phyloP scores from a whole-genome alignment of 2,329 filamentous ascomycete species.

The Colletotrichum sp. region DNA sequence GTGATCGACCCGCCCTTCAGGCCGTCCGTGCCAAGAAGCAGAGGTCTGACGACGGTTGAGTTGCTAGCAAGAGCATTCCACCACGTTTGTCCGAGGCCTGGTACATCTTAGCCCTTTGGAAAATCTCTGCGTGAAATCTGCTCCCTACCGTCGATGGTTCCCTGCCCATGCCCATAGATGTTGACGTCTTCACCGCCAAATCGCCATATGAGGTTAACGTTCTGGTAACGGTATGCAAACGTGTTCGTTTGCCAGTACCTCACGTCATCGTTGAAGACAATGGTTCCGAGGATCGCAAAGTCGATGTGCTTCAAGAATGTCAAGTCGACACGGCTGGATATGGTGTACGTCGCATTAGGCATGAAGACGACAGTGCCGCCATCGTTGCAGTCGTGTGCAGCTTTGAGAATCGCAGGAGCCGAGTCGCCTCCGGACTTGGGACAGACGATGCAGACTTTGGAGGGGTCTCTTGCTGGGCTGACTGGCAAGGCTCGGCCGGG shows the following conservation, averaged over 20 bases:
- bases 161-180: constrained; percentile 60
- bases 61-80: neutral
- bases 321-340: constrained; percentile 68
- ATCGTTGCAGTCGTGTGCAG: constrained; percentile 64
- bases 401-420: constrained; percentile 52
- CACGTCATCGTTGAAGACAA: constrained; percentile 69
- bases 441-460: neutral
- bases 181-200: constrained; percentile 52
- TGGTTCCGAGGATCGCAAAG: constrained; percentile 57
- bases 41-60: neutral
- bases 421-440: neutral
- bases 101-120: neutral
- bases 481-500: neutral
- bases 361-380: constrained; percentile 65
- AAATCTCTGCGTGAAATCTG: fast-evolving
- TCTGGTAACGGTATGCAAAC: constrained; percentile 70
- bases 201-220: constrained; percentile 51
- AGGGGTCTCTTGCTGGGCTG: neutral
- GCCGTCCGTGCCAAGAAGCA: neutral
- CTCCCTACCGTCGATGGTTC: neutral
- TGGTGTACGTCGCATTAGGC: constrained; percentile 57
- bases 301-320: constrained; percentile 69
- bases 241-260: constrained; percentile 70
- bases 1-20: neutral
- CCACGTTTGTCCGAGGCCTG: neutral